A percentile compares a stretch with the other conserved stretches of the same genome.
Conservation (phyloP, 441 rosid species). For the Gossypium gossypioides region DNA sequence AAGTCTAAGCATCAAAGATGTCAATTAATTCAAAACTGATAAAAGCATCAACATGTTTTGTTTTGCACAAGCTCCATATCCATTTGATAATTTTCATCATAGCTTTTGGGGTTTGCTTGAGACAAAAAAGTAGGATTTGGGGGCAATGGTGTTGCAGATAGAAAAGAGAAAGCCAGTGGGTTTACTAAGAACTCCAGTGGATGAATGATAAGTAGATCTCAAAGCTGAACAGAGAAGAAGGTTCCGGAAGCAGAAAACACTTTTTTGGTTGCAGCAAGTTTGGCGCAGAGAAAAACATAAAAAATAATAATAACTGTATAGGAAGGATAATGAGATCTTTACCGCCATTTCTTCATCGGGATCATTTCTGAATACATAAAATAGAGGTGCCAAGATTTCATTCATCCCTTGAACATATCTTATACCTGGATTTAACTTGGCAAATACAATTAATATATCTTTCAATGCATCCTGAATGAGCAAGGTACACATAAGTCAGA, state of each 20-base stretch:
- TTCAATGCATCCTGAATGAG: conserved; percentile 68
- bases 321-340: conserved; percentile 14
- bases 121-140: neutral
- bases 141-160: neutral
- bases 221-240: neutral
- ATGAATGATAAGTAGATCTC: neutral
- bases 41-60: neutral
- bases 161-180: neutral
- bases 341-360: conserved; percentile 79
- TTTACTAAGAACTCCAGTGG: neutral
- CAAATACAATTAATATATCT: conserved; percentile 70
- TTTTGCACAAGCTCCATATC: neutral
- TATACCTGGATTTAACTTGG: conserved; percentile 92
- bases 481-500: conserved; percentile 21
- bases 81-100: neutral
- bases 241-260: neutral
- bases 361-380: conserved; percentile 72
- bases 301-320: neutral
- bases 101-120: neutral
- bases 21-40: neutral
- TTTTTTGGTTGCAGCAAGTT: neutral
- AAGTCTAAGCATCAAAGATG: neutral
- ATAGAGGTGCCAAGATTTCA: conserved; percentile 85
- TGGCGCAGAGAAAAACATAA: neutral
- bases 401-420: conserved; percentile 99